phyloP scores from a whole-genome alignment of 164 flowering plant genomes.

The Stephania cephalantha region DNA sequence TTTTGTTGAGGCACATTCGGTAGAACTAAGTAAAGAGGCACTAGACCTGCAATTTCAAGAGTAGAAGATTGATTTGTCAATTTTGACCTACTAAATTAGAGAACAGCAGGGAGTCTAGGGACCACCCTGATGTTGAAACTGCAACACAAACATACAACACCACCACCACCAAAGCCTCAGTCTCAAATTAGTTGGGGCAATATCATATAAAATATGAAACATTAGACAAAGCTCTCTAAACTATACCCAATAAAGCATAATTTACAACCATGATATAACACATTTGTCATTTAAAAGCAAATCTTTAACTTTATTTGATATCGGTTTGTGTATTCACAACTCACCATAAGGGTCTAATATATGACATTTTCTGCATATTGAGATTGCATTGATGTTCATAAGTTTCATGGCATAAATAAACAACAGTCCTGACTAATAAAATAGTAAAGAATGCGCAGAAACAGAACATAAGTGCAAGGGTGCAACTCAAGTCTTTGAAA shows the following conservation, averaged over 20 bases:
- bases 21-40: constrained; percentile 52
- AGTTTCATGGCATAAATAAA: too few relatives aligned
- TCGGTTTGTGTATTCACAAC: neutral
- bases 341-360: too few relatives aligned
- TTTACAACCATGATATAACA: neutral
- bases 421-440: too few relatives aligned
- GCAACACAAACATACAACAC: neutral
- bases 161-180: too few relatives aligned
- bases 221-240: neutral
- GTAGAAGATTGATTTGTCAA: neutral
- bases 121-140: neutral
- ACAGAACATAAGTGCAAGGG: too few relatives aligned
- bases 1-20: constrained; percentile 62
- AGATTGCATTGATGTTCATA: too few relatives aligned
- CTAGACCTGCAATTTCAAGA: constrained; percentile 42
- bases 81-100: neutral
- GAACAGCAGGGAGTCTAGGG: too few relatives aligned
- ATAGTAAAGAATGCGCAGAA: too few relatives aligned
- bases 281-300: neutral
- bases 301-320: neutral
- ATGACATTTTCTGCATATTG: too few relatives aligned
- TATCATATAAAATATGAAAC: neutral
- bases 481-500: too few relatives aligned
- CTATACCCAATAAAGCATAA: neutral
- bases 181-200: too few relatives aligned